phyloP scores from a whole-genome alignment of 2,329 filamentous ascomycete genomes.

The Triangularia verruculosa region DNA sequence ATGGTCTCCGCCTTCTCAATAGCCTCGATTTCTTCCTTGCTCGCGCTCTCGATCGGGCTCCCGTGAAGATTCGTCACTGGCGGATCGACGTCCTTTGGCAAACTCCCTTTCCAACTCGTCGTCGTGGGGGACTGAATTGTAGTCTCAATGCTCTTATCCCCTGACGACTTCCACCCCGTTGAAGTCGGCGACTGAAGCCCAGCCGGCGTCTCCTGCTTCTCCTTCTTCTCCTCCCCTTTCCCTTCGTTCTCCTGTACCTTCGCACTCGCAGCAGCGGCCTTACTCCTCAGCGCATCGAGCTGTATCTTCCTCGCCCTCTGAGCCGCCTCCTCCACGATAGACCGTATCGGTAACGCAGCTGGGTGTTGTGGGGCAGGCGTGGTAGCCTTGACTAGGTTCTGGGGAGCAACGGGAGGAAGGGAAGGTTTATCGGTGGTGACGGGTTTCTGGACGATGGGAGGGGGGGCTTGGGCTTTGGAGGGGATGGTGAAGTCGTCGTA shows the following conservation, averaged over 20 bases:
- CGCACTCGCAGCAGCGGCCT: slow-evolving; percentile 36
- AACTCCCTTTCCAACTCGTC: slow-evolving; percentile 36
- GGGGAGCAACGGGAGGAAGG: slow-evolving; percentile 32
- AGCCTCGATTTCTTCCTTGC: slow-evolving; percentile 39
- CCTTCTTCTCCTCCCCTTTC: not conserved
- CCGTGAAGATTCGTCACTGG: slow-evolving; percentile 36
- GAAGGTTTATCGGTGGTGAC: slow-evolving; percentile 53
- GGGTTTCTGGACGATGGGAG: slow-evolving; percentile 49
- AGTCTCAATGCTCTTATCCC: slow-evolving; percentile 26
- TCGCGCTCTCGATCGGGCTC: slow-evolving; percentile 33
- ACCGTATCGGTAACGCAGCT: slow-evolving; percentile 43
- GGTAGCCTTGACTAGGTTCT: slow-evolving; percentile 26
- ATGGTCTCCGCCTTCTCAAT: slow-evolving; percentile 41
- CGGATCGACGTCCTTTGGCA: slow-evolving; percentile 33
- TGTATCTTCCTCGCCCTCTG: slow-evolving; percentile 60
- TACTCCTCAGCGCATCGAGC: slow-evolving; percentile 52
- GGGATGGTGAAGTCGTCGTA: slow-evolving; percentile 61
- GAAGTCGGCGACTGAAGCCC: slow-evolving; percentile 47
- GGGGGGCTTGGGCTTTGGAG: slow-evolving; percentile 51
- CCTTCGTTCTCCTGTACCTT: not conserved
- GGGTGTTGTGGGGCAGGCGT: slow-evolving; percentile 20
- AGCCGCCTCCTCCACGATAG: slow-evolving; percentile 63
- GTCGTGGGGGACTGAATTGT: slow-evolving; percentile 41
- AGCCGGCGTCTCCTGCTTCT: not conserved
- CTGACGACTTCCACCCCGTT: slow-evolving; percentile 39